Percentiles rank a stretch among this genome's conserved stretches.
These are phyloP conservation scores for Coriaria nepalensis DNA, from an alignment of 306 rosid genomes.

Conservation along the genomic window DNA sequence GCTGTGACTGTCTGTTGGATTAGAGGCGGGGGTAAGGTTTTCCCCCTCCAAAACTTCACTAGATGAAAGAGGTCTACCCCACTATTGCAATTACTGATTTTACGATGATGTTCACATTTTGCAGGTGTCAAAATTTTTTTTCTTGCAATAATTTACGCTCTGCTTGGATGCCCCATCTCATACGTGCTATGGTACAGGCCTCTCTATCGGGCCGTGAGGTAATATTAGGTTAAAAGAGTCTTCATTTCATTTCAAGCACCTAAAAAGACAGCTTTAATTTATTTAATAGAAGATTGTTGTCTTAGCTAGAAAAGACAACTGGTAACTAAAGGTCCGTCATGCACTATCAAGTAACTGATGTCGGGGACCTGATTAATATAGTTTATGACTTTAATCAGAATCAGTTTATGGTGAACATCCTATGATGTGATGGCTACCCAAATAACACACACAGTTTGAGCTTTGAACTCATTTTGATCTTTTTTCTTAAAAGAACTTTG, in stretches of 20 bases:
- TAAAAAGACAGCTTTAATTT: neutral
- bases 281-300: neutral
- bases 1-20: conserved; percentile 80
- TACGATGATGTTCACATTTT: conserved; percentile 19
- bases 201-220: conserved; percentile 97
- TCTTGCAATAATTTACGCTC: conserved; percentile 83
- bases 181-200: conserved; percentile 98
- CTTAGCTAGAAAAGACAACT: neutral
- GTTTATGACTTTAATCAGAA: too few relatives aligned
- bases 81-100: conserved; percentile 4
- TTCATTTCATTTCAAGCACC: neutral
- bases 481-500: too few relatives aligned
- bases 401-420: too few relatives aligned
- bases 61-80: neutral
- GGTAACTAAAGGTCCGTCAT: too few relatives aligned
- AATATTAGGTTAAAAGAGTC: neutral
- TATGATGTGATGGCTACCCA: too few relatives aligned
- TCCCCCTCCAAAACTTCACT: conserved; percentile 5
- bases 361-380: too few relatives aligned
- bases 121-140: conserved; percentile 86
- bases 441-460: too few relatives aligned
- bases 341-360: too few relatives aligned
- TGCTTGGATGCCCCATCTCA: conserved; percentile 85
- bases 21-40: conserved; percentile 79
- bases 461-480: too few relatives aligned